Base-by-base conservation (phyloP, 2,329 filamentous ascomycete species). In the Aspergillus quadrilineatus region DNA sequence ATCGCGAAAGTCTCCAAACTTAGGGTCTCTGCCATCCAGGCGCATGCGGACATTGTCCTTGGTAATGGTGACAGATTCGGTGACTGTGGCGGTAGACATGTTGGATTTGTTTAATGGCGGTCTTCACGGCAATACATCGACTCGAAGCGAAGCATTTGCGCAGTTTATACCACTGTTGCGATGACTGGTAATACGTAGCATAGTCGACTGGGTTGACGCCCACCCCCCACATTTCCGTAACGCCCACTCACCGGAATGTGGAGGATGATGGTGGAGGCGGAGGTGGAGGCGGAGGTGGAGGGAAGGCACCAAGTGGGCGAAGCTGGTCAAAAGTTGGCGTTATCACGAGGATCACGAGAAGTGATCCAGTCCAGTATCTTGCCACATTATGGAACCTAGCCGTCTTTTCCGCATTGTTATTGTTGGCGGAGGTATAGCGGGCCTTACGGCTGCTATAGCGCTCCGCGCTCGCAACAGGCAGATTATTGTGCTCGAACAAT, bases 331-430 rank as follows among this genome's bases (percentile, higher is more conserved):
- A 49, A 49, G 22, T 26, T 17, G 17, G 9, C 22, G 22, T 22
- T 22, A 2, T 15, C 8, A 17, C n/a, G 30, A 32, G 14, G 14
- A 37, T 26, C 10, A 37, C 34, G 12, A 37, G 9, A 5, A 14
- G 34, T 14, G 34, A 12, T 5, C 8, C 14, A 37, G 22, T 22
- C 22, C 2, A 10, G 30, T 5, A 37, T 14, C 34, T 37, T 14
- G 6, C 14, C 36, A 53, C 15, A 41, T 10, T 22, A 50, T 17
- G 30, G 45, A 34, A 43, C 0, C 26, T 8, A 37, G 26, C 26
- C 55, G 57, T 17, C 45, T 55, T 4, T 65, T 81, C 64, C 74
- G 73, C 39, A 77, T 83, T 30, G 69, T 83, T 32, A 78, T 84
- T 48, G 79, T 84, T 5, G 82, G 82, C 75, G 56, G 67, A 36